Conservation (phyloP, 2,329 filamentous ascomycete species). For the Cordyceps fumosorosea region DNA sequence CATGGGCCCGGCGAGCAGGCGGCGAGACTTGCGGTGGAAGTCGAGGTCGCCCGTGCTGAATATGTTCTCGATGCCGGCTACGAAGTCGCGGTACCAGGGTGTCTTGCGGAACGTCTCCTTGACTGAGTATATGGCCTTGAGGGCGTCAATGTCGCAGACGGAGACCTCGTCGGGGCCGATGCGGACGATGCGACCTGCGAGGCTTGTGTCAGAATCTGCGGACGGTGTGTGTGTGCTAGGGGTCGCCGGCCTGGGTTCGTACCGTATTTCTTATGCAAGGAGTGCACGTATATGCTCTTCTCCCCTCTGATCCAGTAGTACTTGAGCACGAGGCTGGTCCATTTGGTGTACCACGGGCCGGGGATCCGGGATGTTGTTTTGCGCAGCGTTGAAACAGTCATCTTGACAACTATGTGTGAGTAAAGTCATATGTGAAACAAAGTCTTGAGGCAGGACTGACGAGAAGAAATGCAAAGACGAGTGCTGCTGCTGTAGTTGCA, state of each 20-base stretch:
- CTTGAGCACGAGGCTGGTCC: neutral
- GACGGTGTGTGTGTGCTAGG: too few species aligned
- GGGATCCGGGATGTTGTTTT: slow-evolving; percentile 5
- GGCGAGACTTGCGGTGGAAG: slow-evolving; percentile 6
- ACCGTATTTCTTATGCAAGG: slow-evolving; percentile 9
- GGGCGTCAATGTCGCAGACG: neutral
- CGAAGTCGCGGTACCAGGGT: slow-evolving; percentile 2
- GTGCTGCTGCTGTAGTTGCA: neutral
- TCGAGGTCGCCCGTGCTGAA: slow-evolving; percentile 1
- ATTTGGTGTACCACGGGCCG: slow-evolving; percentile 6
- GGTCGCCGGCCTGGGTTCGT: neutral
- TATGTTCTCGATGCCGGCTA: neutral
- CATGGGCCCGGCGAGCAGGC: slow-evolving; percentile 1
- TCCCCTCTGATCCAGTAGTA: slow-evolving; percentile 10
- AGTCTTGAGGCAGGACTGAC: neutral
- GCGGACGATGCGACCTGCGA: slow-evolving; percentile 8
- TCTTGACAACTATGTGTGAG: neutral
- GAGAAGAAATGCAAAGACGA: neutral
- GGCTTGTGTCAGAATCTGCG: too few species aligned
- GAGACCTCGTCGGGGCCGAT: slow-evolving; percentile 6
- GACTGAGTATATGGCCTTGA: slow-evolving; percentile 6
- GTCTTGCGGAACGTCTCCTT: slow-evolving; percentile 12
- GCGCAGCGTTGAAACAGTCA: neutral
- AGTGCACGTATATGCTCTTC: neutral
- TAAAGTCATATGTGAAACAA: too few species aligned